A percentile compares a stretch with the other conserved stretches of the same genome.
phyloP scores from a whole-genome alignment of 179 eudicot species.

The Spinacia oleracea region DNA sequence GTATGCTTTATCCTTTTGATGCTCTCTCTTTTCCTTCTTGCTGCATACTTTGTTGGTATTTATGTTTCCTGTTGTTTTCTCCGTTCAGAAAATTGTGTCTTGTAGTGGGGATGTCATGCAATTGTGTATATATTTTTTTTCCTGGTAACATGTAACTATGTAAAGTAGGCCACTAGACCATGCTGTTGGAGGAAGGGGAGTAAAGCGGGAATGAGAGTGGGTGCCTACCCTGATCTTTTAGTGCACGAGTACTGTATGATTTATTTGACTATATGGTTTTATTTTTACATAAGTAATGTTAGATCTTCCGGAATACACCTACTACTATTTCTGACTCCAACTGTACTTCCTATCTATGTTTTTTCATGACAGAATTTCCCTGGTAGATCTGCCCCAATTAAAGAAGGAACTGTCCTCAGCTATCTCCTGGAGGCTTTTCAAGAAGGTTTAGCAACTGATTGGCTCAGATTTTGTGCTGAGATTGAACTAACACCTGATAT shows the following conservation, averaged over 20 bases:
- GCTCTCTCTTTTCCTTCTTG: not conserved
- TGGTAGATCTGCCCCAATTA: constrained; percentile 77
- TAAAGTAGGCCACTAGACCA: not conserved
- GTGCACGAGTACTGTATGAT: not conserved
- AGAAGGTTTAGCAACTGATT: constrained; percentile 64
- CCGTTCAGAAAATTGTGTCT: not conserved
- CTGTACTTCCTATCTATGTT: not conserved
- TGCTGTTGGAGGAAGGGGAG: not conserved
- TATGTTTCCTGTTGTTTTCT: not conserved
- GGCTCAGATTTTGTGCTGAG: constrained; percentile 68
- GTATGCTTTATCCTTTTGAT: constrained; percentile 38
- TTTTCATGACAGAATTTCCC: constrained; percentile 54
- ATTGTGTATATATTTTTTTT: not conserved
- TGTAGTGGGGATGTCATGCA: not conserved
- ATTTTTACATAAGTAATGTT: not conserved
- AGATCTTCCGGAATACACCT: not conserved
- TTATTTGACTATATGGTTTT: not conserved
- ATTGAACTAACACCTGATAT: constrained; percentile 55
- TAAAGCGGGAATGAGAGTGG: not conserved
- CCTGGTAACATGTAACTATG: not conserved
- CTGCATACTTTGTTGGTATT: not conserved
- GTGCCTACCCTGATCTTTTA: not conserved
- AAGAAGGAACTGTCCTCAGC: constrained; percentile 63
- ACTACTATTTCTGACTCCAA: not conserved
- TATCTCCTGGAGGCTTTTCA: constrained; percentile 75